Evolutionary conservation across 257 asterid species (phyloP).

Genomic region (Jacaranda mimosifolia): DNA sequence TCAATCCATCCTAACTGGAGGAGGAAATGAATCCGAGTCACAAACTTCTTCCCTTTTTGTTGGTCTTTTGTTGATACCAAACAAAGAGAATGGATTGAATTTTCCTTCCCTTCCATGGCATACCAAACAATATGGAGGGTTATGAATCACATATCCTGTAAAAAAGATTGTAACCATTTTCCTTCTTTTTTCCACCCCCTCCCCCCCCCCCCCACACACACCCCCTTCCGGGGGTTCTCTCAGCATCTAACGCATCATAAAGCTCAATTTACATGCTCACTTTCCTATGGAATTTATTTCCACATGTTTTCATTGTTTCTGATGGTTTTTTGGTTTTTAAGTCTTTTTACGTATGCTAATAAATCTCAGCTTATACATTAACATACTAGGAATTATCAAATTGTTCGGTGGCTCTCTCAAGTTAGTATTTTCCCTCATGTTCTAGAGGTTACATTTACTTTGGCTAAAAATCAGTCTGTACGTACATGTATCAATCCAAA

Average conservation of each 20-base stretch:
- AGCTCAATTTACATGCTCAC: conserved; percentile 9
- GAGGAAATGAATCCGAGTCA: neutral
- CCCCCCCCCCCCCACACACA: neutral
- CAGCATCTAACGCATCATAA: neutral
- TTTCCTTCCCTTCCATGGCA: neutral
- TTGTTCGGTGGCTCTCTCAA: conserved; percentile 16
- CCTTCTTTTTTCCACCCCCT: neutral
- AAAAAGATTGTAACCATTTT: neutral
- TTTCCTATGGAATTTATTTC: neutral
- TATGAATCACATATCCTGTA: neutral
- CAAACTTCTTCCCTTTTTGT: neutral
- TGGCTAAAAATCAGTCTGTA: neutral
- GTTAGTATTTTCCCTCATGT: conserved; percentile 22
- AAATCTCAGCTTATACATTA: neutral
- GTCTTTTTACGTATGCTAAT: neutral
- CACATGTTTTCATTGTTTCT: neutral
- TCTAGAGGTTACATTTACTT: conserved; percentile 8
- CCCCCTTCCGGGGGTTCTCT: too few relatives aligned
- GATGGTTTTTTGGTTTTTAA: neutral
- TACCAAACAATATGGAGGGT: neutral
- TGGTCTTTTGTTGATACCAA: neutral
- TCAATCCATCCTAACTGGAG: neutral
- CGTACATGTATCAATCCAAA: neutral
- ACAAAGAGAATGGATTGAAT: neutral
- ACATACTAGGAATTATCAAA: neutral